These are phyloP conservation scores for Gnomoniopsis smithogilvyi DNA, from an alignment of 2,329 filamentous ascomycete genomes.

Conservation along the genomic window DNA sequence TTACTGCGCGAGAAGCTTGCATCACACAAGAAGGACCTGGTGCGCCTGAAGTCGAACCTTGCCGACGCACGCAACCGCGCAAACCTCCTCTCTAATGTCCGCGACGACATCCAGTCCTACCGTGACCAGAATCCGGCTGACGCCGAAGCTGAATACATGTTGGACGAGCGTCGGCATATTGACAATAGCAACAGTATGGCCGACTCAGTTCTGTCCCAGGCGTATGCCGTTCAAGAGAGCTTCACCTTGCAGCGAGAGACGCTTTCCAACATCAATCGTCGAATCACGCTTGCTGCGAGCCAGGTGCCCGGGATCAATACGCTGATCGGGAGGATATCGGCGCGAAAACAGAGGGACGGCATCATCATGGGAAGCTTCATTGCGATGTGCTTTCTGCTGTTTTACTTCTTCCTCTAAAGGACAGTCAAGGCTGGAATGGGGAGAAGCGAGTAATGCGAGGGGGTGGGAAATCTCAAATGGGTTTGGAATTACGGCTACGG, in stretches of 20 bases:
- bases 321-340: constrained; percentile 86
- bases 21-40: constrained; percentile 81
- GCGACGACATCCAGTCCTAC: constrained; percentile 88
- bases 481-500: background rate
- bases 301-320: constrained; percentile 92
- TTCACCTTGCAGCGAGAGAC: constrained; percentile 87
- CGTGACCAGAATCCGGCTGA: constrained; percentile 75
- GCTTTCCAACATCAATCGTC: constrained; percentile 80
- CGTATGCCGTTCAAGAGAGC: constrained; percentile 92
- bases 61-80: constrained; percentile 77
- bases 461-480: background rate
- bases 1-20: constrained; percentile 87
- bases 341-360: constrained; percentile 91
- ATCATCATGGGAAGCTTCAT: constrained; percentile 92
- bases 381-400: constrained; percentile 83
- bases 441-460: background rate
- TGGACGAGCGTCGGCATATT: constrained; percentile 79
- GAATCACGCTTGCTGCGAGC: constrained; percentile 85
- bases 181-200: constrained; percentile 88
- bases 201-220: constrained; percentile 88
- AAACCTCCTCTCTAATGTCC: constrained; percentile 87
- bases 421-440: background rate
- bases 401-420: constrained; percentile 70
- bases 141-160: constrained; percentile 94
- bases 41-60: constrained; percentile 70